Conservation (phyloP, 2,329 filamentous ascomycete genomes). For the Diaporthe velutina region DNA sequence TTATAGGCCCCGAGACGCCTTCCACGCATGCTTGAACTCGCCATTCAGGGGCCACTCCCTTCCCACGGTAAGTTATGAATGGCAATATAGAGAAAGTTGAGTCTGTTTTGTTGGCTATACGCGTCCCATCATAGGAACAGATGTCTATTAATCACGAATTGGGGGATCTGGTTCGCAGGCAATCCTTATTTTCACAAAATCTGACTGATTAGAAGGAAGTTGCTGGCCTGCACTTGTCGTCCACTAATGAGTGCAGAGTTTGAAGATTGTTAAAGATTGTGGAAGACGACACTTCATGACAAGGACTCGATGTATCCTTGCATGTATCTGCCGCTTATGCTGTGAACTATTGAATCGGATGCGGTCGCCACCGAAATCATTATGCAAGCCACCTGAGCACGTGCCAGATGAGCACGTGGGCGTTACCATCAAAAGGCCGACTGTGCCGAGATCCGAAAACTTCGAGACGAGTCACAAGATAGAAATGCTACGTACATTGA, state of each 20-base stretch:
- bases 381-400: neutral
- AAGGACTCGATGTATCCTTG: neutral
- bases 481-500: neutral
- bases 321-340: neutral
- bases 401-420: neutral
- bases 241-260: neutral
- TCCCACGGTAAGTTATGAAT: neutral
- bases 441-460: neutral
- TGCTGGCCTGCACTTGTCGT: neutral
- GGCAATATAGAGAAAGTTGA: neutral
- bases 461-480: neutral
- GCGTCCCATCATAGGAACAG: neutral
- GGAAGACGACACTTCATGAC: neutral
- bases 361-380: neutral
- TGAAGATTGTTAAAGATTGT: too few relatives aligned
- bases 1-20: too few relatives aligned
- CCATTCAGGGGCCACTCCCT: too few relatives aligned
- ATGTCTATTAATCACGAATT: neutral
- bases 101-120: neutral
- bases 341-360: neutral
- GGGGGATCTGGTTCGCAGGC: neutral
- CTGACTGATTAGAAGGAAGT: neutral
- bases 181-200: neutral
- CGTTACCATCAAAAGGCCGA: neutral
- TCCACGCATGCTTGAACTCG: neutral